Evolutionary conservation across 257 asterid genomes (phyloP), one percentile per base, ranked within the genome.

Genomic region (Solanum ossicruentum): DNA sequence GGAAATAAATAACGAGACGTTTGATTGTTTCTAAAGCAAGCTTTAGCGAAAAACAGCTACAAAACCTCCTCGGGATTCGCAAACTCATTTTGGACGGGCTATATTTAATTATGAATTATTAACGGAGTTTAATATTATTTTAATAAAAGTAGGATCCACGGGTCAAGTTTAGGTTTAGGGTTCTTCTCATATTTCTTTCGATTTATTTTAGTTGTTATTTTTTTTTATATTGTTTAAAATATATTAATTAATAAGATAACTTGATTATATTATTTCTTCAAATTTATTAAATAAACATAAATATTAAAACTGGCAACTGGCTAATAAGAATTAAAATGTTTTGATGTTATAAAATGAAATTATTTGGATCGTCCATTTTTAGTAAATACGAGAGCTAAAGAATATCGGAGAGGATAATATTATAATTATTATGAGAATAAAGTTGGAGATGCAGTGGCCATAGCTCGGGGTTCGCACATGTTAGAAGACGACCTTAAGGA

Each of bases 1-100:
- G 87, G 86, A 85, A 81, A 85, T 84, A 86, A 88, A 39, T 51
- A 15, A 47, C 28, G 83, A 83, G 86, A 77, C 71, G 87, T 87
- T 92, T 87, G 93, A 87, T 92, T 84, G 89, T 86, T 86, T 86
- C 85, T 83, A 51, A 92, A 91, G 95, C 92, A 80, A 91, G 71
- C 85, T 72, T 84, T 39, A 36, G 60, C 71, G 58, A 32, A 61
- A 65, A 84, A 86, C 85, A 81, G 82, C 84, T 86, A 84, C 56
- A 73, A 21, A 45, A 21, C 81, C 81, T 23, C 54, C 43, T 73
- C 9, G 90, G 92, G 90, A 88, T 89, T 84, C 18, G 43, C 88
- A 84, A 57, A 23, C 45, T 73, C 69, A 58, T 72, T 51, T 79
- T 79, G 78, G 88, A 79, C 86, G 87, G 82, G 55, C 32, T 54